phyloP scores from a whole-genome alignment of 768 basidiomycete genomes.

The Xanthoconium purpureum region DNA sequence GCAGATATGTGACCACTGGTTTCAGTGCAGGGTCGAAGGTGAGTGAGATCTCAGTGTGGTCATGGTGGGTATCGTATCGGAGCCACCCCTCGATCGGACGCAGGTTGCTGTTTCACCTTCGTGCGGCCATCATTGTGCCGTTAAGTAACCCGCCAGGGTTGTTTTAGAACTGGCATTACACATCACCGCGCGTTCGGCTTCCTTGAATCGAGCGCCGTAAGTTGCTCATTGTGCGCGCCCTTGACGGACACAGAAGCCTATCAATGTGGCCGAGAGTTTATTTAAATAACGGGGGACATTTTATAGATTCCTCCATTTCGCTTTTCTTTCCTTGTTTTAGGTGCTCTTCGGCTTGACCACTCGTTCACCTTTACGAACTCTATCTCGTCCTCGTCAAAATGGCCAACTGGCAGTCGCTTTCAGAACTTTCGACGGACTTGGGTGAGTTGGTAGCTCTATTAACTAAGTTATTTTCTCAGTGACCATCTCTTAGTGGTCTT shows the following conservation, averaged over 20 bases:
- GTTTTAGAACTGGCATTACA: background rate
- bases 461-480: background rate
- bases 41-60: background rate
- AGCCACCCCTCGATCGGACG: conserved; percentile 4
- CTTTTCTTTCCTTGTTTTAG: background rate
- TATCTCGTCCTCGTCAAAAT: conserved; percentile 24
- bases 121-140: conserved; percentile 14
- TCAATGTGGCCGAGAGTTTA: background rate
- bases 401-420: conserved; percentile 41
- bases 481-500: conserved; percentile 33
- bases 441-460: conserved; percentile 26
- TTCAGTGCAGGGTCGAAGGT: background rate
- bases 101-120: conserved; percentile 9
- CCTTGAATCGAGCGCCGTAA: conserved; percentile 8
- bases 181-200: conserved; percentile 18
- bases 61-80: background rate
- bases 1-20: background rate
- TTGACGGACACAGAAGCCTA: conserved; percentile 14
- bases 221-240: conserved; percentile 1
- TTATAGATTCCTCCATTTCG: background rate
- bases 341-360: background rate
- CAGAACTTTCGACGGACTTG: conserved; percentile 35
- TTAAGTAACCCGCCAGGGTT: conserved; percentile 14
- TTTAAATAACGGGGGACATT: conserved; percentile 10
- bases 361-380: background rate